Evolutionary conservation across 345 rosid genomes (phyloP), one percentile per base, ranked within the genome.

Genomic region (Theobroma cacao): DNA sequence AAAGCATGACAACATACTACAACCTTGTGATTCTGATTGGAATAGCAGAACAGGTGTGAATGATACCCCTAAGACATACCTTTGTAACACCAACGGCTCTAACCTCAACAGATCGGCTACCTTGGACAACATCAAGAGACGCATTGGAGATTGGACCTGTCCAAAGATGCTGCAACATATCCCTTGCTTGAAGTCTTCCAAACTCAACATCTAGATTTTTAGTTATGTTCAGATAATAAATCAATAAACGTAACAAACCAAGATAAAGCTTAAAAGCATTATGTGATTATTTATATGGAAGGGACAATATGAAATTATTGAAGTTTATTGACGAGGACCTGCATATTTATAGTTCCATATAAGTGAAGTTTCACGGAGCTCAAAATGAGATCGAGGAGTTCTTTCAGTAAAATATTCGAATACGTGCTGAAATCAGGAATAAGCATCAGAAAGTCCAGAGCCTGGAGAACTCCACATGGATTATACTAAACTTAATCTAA

Each of bases 321-420:
- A 66, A 22, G 53, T 53, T 41, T 48, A 28, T 58, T 67, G 75
- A 66, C n/a, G 72, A 17, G 41, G 78, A 89, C 92, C 92, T 84
- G 92, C 86, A 82, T 87, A 87, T 74, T 89, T 89, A 74, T 89
- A 89, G 63, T 85, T 89, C 92, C 92, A 89, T 62, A 87, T 85
- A 79, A 89, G 85, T 15, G 90, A 87, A 56, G 92, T 89, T 82
- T 87, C 90, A 8, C 88, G 90, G 75, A 85, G 82, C 88, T 89
- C 90, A 60, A 84, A 87, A 80, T 87, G 85, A 69, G 92, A 87
- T 60, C 92, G 84, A 31, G 92, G 90, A 58, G 92, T 89, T 80
- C 92, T 85, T 82, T 87, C 92, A 34, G 88, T 87, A 77, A 89
- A 89, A 80, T 89, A 89, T 83, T 87, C 89, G 66, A 89, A 87